Evolutionary conservation across 371 early-diverging fungal species (phyloP).

Genomic region (Mortierella sp.): DNA sequence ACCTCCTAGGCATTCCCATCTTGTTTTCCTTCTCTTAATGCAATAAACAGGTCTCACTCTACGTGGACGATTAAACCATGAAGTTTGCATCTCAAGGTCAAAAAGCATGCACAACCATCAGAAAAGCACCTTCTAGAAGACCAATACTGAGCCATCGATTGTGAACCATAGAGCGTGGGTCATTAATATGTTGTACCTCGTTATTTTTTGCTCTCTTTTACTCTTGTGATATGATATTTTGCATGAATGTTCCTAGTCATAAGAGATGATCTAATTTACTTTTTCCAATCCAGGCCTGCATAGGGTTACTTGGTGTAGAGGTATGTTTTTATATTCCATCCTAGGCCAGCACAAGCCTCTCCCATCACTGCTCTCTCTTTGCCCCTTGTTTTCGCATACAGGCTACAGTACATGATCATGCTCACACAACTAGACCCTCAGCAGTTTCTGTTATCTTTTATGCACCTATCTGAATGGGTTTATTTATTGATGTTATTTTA

Average conservation of each 20-base stretch:
- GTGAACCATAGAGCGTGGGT: too few species aligned
- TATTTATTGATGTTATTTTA: not conserved
- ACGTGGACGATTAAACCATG: too few species aligned
- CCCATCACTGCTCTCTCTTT: not conserved
- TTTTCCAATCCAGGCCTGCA: not conserved
- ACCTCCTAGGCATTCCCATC: too few species aligned
- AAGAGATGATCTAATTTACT: constrained; percentile 14
- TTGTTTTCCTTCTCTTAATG: too few species aligned
- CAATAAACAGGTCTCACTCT: too few species aligned
- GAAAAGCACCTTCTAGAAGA: too few species aligned
- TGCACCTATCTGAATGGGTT: not conserved
- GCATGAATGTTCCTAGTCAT: constrained; percentile 16
- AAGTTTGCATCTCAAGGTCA: too few species aligned
- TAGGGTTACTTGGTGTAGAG: not conserved
- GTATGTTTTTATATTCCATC: too few species aligned
- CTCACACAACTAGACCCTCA: not conserved
- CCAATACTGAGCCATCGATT: too few species aligned
- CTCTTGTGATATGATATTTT: constrained; percentile 7
- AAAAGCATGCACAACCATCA: too few species aligned
- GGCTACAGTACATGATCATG: not conserved
- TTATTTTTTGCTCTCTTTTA: not conserved
- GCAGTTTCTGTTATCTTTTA: not conserved
- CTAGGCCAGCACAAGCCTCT: too few species aligned
- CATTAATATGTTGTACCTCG: too few species aligned
- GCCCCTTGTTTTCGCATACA: not conserved